A percentile compares a stretch with the other conserved stretches of the same genome.
Conservation (phyloP, 2,329 filamentous ascomycete species). For the Colletotrichum sp. region DNA sequence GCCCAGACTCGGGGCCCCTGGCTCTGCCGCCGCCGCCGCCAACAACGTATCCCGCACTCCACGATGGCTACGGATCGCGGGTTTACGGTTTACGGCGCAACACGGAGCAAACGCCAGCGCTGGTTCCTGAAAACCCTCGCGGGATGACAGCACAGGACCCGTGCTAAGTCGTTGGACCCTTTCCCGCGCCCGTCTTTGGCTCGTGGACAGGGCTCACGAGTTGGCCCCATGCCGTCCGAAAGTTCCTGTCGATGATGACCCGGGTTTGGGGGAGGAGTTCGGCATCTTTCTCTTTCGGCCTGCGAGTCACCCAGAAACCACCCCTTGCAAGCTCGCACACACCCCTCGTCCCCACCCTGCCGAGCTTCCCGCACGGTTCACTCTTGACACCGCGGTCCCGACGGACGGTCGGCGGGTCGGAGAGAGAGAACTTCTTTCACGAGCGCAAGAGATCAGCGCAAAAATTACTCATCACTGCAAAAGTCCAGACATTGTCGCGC, state of each 20-base stretch:
- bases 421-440: background rate
- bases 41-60: background rate
- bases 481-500: background rate
- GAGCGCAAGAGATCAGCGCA: background rate
- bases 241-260: background rate
- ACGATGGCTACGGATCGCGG: background rate
- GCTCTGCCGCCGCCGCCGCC: background rate
- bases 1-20: background rate
- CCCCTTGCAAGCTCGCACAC: background rate
- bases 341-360: background rate
- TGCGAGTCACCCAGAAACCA: background rate
- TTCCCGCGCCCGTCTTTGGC: background rate
- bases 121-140: background rate
- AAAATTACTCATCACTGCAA: background rate
- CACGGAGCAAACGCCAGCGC: background rate
- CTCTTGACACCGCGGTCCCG: conserved; percentile 2
- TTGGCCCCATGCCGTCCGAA: conserved; percentile 15
- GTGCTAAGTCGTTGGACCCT: background rate
- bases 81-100: background rate
- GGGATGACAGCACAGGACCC: background rate
- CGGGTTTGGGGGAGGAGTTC: conserved; percentile 7
- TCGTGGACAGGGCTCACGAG: background rate
- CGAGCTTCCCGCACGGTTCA: conserved; percentile 12
- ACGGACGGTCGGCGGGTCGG: background rate
- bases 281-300: background rate